Conservation (phyloP, 2,329 filamentous ascomycete genomes). For the Paraphaeosphaeria sporulosa region DNA sequence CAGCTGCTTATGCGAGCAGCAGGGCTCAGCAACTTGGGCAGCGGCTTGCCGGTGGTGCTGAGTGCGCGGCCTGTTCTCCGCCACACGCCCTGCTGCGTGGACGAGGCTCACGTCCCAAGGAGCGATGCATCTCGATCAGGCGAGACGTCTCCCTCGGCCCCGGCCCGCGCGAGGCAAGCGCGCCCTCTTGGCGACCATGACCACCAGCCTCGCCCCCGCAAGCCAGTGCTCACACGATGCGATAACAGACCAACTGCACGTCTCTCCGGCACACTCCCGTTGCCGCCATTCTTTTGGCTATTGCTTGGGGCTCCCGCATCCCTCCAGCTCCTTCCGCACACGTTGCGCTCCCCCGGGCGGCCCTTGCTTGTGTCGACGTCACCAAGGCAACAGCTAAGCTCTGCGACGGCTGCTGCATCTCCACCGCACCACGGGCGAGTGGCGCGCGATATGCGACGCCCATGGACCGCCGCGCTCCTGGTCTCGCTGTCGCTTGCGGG, state of each 20-base stretch:
- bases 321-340: not conserved
- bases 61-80: too few species aligned
- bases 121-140: not conserved
- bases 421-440: constrained; percentile 28
- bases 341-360: not conserved
- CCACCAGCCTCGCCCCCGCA: constrained; percentile 28
- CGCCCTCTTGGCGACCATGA: constrained; percentile 4
- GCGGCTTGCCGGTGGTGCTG: not conserved
- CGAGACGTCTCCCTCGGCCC: too few species aligned
- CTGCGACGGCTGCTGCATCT: constrained; percentile 19
- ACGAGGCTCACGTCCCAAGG: not conserved
- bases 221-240: constrained; percentile 29
- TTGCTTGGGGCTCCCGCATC: not conserved
- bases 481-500: constrained; percentile 33
- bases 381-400: constrained; percentile 28
- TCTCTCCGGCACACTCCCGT: constrained; percentile 21
- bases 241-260: constrained; percentile 24
- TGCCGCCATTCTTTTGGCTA: not conserved
- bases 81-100: too few species aligned
- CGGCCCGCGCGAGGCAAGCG: constrained; percentile 2
- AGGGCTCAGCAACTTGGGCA: not conserved
- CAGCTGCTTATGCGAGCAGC: not conserved
- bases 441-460: constrained; percentile 42
- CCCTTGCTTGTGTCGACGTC: not conserved
- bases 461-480: constrained; percentile 43